Conservation (phyloP, 2,329 filamentous ascomycete genomes). For the Sarocladiaceae sp. region DNA sequence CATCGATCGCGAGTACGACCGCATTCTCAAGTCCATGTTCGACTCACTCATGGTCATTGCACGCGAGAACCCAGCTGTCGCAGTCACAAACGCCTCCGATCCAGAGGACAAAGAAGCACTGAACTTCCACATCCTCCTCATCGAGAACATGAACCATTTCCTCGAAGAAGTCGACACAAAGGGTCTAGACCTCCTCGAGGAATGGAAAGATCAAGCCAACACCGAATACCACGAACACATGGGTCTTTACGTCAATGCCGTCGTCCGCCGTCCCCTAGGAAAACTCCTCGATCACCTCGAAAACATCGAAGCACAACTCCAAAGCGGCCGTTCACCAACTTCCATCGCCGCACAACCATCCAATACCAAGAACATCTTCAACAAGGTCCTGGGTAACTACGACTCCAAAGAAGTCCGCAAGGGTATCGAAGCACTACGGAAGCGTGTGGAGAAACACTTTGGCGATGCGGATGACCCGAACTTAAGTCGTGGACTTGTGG, state of each 20-base stretch:
- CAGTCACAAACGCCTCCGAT: constrained; percentile 39
- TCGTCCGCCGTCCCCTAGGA: constrained; percentile 84
- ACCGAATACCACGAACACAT: constrained; percentile 83
- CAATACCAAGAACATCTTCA: constrained; percentile 77
- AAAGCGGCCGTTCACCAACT: constrained; percentile 53
- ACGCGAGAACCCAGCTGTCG: constrained; percentile 56
- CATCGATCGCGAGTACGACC: constrained; percentile 82
- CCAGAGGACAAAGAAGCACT: constrained; percentile 92
- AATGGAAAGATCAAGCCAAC: constrained; percentile 76
- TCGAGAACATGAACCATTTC: constrained; percentile 99
- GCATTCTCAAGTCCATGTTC: constrained; percentile 93
- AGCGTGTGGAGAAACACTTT: constrained; percentile 96
- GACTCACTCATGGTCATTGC: constrained; percentile 95
- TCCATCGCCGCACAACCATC: constrained; percentile 75
- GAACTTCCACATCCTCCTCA: constrained; percentile 94
- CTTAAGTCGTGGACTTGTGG: constrained; percentile 55
- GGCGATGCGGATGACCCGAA: constrained; percentile 77
- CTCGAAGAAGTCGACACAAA: constrained; percentile 82
- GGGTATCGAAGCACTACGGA: constrained; percentile 84
- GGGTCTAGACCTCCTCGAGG: constrained; percentile 69
- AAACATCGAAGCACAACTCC: constrained; percentile 72
- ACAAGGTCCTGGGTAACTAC: constrained; percentile 77
- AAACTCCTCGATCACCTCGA: constrained; percentile 90
- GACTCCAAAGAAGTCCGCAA: constrained; percentile 83
- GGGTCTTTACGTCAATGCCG: constrained; percentile 78